Evolutionary conservation across 768 basidiomycete genomes (phyloP), one percentile per base, ranked within the genome.

Genomic region (Mrakia gelida): DNA sequence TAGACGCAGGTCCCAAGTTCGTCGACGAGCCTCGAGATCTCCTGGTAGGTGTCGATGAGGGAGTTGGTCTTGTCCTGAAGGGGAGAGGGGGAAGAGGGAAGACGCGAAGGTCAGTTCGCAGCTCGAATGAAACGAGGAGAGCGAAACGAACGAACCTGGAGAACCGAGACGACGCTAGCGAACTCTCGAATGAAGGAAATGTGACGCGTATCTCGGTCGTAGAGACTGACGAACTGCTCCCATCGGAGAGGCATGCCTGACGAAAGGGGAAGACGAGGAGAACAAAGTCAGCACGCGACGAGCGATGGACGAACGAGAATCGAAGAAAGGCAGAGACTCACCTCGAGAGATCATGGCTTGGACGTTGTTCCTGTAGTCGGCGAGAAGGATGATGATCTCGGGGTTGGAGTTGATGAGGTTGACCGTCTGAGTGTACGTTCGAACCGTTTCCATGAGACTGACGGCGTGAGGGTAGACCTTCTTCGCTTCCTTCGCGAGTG

Each of bases 401-500:
- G 91, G 91, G 83, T 98, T 93, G 62, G 88, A 88, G 83, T 97
- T 92, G 81, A 98, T 91, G 81, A 98, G 85, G 83, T 94, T 93
- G 83, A 97, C 86, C 0, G 94, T 97, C 86, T 99, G 97, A 28
- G 92, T 92, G 85, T 99, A 98, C 41, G 94, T 98, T 83, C 95
- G 87, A n/a, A 98, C 94, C 0, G 95, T 96, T 87, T 99, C 97
- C 96, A 98, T 98, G 84, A 86, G 75, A 76, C 83, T 84, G 80
- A 98, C 96, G 3, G 97, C 97, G 86, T 98, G 95, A 0, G 95
- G 95, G 83, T 99, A 99, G 79, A 98, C 95, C 81, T 94, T 87
- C 87, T 97, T 98, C 79, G 97, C 97, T 81, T 99, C 96, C 86
- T 98, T 99, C 52, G 97, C 97, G 89, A 97, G 92, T 83, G 95